phyloP scores from a whole-genome alignment of 768 basidiomycete species.

The Auricularia sp. region DNA sequence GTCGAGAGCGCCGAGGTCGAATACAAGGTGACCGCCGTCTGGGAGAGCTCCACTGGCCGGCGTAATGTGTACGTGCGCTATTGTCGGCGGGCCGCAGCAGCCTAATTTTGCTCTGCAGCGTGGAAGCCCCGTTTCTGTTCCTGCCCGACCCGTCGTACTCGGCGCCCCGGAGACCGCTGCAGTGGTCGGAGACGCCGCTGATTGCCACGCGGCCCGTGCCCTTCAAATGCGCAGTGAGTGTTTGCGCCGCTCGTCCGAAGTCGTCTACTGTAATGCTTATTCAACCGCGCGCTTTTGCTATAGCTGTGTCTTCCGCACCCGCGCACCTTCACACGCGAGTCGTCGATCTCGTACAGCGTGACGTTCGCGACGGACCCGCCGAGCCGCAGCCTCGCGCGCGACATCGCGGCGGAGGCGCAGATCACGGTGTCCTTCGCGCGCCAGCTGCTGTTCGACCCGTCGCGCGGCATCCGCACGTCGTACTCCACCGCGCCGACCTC shows the following conservation, averaged over 20 bases:
- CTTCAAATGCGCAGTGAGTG: background rate
- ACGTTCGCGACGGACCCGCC: background rate
- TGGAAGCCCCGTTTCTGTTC: slow-evolving; percentile 1
- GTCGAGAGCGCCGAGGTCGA: slow-evolving; percentile 2
- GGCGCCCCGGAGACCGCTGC: background rate
- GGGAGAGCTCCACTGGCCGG: background rate
- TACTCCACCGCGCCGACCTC: background rate
- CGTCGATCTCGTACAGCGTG: background rate
- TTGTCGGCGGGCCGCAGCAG: background rate
- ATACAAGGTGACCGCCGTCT: background rate
- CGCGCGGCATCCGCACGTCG: background rate
- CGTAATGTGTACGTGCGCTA: background rate
- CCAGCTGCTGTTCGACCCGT: background rate
- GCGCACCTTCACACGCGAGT: background rate
- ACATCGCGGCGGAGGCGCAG: background rate
- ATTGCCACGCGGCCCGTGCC: background rate
- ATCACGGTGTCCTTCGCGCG: background rate
- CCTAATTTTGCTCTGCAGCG: background rate
- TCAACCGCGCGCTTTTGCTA: background rate
- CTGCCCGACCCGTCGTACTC: background rate
- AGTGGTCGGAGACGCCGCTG: slow-evolving; percentile 1
- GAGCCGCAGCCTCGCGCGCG: background rate
- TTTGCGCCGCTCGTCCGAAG: too few species aligned
- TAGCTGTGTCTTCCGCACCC: background rate
- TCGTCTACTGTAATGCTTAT: background rate